Evolutionary conservation across 805 yeast species (phyloP).

Genomic region (Monosporozyma servazzii): DNA sequence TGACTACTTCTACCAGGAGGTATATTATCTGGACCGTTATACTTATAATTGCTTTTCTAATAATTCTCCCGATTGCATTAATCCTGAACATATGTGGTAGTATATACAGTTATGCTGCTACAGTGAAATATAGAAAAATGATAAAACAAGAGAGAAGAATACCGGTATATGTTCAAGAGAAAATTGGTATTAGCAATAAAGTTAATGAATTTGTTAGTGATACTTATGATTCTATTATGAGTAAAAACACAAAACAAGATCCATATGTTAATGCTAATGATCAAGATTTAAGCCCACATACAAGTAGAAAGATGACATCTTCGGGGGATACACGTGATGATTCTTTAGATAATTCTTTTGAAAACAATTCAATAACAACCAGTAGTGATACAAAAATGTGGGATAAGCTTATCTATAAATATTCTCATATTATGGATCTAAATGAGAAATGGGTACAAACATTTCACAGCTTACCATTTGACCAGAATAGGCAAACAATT

Average conservation of each 20-base stretch:
- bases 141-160: conserved; percentile 9
- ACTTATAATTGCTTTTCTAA: neutral
- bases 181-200: conserved; percentile 18
- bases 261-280: conserved; percentile 6
- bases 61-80: conserved; percentile 22
- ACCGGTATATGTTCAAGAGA: conserved; percentile 15
- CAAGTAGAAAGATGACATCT: neutral
- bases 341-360: neutral
- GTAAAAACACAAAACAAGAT: conserved; percentile 11
- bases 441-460: conserved; percentile 7
- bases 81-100: conserved; percentile 23
- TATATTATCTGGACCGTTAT: neutral
- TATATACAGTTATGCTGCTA: conserved; percentile 23
- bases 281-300: neutral
- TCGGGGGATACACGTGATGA: neutral
- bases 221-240: conserved; percentile 18
- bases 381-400: conserved; percentile 10
- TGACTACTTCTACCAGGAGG: neutral
- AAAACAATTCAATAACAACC: neutral
- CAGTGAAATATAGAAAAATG: conserved; percentile 19
- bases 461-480: conserved; percentile 28
- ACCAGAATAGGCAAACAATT: conserved; percentile 34
- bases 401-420: conserved; percentile 21
- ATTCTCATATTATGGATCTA: conserved; percentile 15
- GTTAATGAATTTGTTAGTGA: conserved; percentile 18